Evolutionary conservation across 305 asterid species (phyloP), one percentile per base, ranked within the genome.

Genomic region (Lippia alba): DNA sequence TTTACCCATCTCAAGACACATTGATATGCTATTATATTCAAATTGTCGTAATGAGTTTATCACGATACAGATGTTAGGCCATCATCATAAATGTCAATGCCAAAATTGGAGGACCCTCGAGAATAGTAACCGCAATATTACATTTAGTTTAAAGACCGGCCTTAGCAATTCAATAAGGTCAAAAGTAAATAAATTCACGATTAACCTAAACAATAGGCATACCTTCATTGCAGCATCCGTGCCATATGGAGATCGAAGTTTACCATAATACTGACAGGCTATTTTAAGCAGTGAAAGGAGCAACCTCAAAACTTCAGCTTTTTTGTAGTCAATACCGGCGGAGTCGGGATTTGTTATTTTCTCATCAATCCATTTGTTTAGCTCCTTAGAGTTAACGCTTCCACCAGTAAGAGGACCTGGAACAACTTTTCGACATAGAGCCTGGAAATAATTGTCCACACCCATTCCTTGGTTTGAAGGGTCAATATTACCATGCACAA

Each of bases 341-440:
- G 90, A 76, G 63, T 71, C 87, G 19, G 84, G 75, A 76, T 79
- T 85, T 65, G 82, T 46, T 63, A 85, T 86, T 86, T 89, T 91
- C 82, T 94, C 97, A 65, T 94, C 99, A 66, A 91, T 83, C 96
- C 97, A 94, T 81, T 83, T 91, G 79, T 86, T 88, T 72, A 91
- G 85, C 80, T 93, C 98, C 80, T 93, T 93, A 57, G 69, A 74
- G 66, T 89, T 87, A 74, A 88, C 83, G 82, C 82, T 86, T 73
- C 97, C 99, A 80, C 97, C 89, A 70, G 87, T 75, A 73, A 94
- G 97, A 49, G 99, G 99, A 34, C 97, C 97, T 51, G 95, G 92
- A 71, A 87, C 71, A 33, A 94, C 81, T 74, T 85, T 92, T 56
- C 67, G 84, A 80, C 90, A 87, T 39, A 94, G 89, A 74, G 89